Conservation (phyloP, 2,329 filamentous ascomycete genomes). For the Colletotrichum simmondsii region DNA sequence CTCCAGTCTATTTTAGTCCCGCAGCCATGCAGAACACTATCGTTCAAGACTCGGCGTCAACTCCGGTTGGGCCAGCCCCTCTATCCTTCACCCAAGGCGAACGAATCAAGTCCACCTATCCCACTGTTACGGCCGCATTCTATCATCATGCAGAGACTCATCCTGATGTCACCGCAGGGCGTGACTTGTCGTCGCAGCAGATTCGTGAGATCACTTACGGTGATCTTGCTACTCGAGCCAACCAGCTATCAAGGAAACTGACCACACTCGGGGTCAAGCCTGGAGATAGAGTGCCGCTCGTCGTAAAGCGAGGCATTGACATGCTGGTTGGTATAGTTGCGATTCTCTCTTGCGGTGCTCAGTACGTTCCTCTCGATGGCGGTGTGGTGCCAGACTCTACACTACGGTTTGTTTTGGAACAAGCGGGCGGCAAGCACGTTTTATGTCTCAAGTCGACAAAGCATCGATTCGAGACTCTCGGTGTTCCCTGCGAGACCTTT, state of each 20-base stretch:
- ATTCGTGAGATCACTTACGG: constrained; percentile 51
- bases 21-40: constrained; percentile 19
- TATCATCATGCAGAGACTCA: constrained; percentile 43
- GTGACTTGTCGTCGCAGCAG: constrained; percentile 43
- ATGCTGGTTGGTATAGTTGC: constrained; percentile 68
- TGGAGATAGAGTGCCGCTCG: constrained; percentile 60
- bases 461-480: constrained; percentile 14
- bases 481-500: neutral
- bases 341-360: constrained; percentile 66
- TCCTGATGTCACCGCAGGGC: constrained; percentile 51
- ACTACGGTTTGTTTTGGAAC: constrained; percentile 58
- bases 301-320: constrained; percentile 63
- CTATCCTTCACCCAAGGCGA: constrained; percentile 19
- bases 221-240: constrained; percentile 54
- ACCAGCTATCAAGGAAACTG: constrained; percentile 53
- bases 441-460: constrained; percentile 53
- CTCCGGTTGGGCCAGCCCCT: constrained; percentile 24
- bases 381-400: constrained; percentile 61
- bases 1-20: constrained; percentile 27
- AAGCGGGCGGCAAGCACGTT: constrained; percentile 56
- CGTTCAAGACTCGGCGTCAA: constrained; percentile 3
- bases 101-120: constrained; percentile 16
- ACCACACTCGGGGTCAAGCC: constrained; percentile 50
- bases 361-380: constrained; percentile 70
- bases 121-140: constrained; percentile 34